A percentile compares a stretch with the other conserved stretches of the same genome.
These are phyloP conservation scores for Begonia loranthoides DNA, from an alignment of 306 rosid genomes.

Conservation along the genomic window DNA sequence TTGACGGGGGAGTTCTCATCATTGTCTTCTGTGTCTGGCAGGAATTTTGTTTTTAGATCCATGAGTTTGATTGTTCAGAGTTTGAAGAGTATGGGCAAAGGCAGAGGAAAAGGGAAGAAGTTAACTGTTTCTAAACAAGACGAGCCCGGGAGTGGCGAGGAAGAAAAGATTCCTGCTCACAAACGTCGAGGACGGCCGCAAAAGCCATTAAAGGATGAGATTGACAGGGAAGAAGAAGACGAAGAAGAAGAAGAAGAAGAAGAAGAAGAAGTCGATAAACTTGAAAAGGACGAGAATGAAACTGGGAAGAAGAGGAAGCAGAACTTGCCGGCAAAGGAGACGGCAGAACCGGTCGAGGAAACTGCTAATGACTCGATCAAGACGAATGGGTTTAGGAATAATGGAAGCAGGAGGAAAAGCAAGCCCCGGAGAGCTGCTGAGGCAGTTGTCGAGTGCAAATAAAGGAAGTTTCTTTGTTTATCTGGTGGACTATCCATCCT, in stretches of 20 bases:
- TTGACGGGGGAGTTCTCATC: no score
- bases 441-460: constrained; percentile 87
- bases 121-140: constrained; percentile 28
- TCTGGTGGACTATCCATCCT: constrained; percentile 5
- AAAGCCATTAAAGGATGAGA: constrained; percentile 35
- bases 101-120: constrained; percentile 42
- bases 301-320: constrained; percentile 39
- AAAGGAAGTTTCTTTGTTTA: constrained; percentile 12
- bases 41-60: constrained; percentile 24
- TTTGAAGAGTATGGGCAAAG: constrained; percentile 35
- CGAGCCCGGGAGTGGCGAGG: constrained; percentile 39
- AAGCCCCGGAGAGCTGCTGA: constrained; percentile 86
- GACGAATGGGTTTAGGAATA: constrained; percentile 62
- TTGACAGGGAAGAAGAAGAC: constrained; percentile 37
- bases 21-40: constrained; percentile 14
- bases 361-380: constrained; percentile 24
- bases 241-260: constrained; percentile 25
- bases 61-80: constrained; percentile 26
- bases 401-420: constrained; percentile 78
- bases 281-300: constrained; percentile 19
- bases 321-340: constrained; percentile 27
- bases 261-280: constrained; percentile 28
- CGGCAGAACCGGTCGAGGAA: constrained; percentile 28
- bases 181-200: constrained; percentile 46
- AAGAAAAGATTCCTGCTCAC: constrained; percentile 37